Evolutionary conservation across 1,139 yeast species (phyloP), one percentile per base, ranked within the genome.

Genomic region (Saccharomyces hybrid): DNA sequence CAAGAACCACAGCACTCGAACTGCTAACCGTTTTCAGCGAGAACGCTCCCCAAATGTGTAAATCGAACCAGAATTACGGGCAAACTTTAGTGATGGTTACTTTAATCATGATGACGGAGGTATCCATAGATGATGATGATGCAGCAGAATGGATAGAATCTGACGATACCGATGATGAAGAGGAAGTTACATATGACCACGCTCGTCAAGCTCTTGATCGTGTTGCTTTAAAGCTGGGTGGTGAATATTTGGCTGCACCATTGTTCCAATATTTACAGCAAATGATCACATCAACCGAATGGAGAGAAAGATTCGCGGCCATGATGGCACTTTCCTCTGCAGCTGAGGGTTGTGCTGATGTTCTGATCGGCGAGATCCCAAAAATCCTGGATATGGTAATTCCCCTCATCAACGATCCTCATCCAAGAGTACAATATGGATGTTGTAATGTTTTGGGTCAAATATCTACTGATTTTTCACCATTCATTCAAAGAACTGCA

Each of bases 291-390:
- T 85, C 96, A 1, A 67, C 74, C 44, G 80, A 82, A 59, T 93
- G 99, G 99, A 84, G 96, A 70, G 96, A 90, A 70, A 85, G 97
- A 58, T 97, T 90, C 70, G 99, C n/a, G n/a, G n/a, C n/a, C n/a
- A n/a, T n/a, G n/a, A n/a, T n/a, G n/a, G n/a, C n/a, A n/a, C n/a
- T n/a, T n/a, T n/a, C n/a, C n/a, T n/a, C n/a, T n/a, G n/a, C n/a
- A n/a, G n/a, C n/a, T n/a, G n/a, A n/a, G n/a, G n/a, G n/a, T n/a
- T n/a, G n/a, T n/a, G n/a, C n/a, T n/a, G n/a, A n/a, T n/a, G n/a
- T n/a, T n/a, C n/a, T n/a, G n/a, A n/a, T n/a, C n/a, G n/a, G n/a
- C n/a, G n/a, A n/a, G n/a, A n/a, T n/a, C n/a, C n/a, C n/a, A n/a
- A n/a, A n/a, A n/a, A n/a, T n/a, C n/a, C n/a, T n/a, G n/a, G n/a